Evolutionary conservation across 768 basidiomycete genomes (phyloP).

Genomic region (Saitozyma podzolica): DNA sequence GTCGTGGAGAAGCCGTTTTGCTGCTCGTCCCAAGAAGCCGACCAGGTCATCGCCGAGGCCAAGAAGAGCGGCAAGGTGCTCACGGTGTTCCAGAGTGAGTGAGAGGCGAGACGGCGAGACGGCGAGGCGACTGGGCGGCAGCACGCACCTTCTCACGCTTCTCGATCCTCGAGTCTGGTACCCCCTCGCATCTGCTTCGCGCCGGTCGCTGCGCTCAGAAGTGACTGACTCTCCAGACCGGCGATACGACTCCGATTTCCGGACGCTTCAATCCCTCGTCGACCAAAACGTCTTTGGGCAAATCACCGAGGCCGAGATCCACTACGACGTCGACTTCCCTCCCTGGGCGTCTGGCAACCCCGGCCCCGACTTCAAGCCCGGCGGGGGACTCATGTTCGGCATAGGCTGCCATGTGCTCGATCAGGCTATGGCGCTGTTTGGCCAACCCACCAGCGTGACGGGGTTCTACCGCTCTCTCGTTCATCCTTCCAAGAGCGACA

Average conservation of each 20-base stretch:
- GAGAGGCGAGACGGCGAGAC: too few species aligned
- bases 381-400: conserved; percentile 22
- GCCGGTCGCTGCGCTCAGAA: too few species aligned
- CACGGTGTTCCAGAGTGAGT: conserved; percentile 31
- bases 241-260: conserved; percentile 38
- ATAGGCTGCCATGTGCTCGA: conserved; percentile 22
- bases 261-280: conserved; percentile 27
- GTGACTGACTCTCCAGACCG: conserved; percentile 13
- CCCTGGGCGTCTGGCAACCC: conserved; percentile 2
- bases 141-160: neutral
- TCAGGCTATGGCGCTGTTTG: conserved; percentile 21
- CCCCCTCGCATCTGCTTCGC: too few species aligned
- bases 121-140: too few species aligned
- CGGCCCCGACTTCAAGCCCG: conserved; percentile 7
- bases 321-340: conserved; percentile 22
- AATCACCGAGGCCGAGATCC: conserved; percentile 25
- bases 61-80: conserved; percentile 25
- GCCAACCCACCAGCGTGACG: conserved; percentile 14
- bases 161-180: too few species aligned
- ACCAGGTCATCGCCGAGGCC: conserved; percentile 17
- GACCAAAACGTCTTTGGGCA: conserved; percentile 18
- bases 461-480: conserved; percentile 20
- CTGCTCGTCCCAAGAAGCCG: conserved; percentile 15
- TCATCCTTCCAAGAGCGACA: conserved; percentile 9
- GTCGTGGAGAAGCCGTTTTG: conserved; percentile 32